Evolutionary conservation across 2,329 filamentous ascomycete species (phyloP).

Genomic region (Fusarium coffeatum): DNA sequence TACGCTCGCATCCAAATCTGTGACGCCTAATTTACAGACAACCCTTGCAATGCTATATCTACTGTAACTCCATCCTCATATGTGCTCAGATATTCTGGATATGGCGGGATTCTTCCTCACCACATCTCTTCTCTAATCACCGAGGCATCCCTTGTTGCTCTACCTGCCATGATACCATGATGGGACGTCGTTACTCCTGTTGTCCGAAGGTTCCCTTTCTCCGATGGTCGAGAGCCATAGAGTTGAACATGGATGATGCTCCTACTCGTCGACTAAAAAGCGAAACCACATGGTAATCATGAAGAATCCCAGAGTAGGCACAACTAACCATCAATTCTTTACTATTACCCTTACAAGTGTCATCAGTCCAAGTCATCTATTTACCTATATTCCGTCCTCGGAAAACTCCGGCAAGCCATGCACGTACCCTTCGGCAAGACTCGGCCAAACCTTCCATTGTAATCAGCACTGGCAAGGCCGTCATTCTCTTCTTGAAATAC

Average conservation of each 20-base stretch:
- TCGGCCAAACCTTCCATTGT: conserved; percentile 3
- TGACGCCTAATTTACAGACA: background rate
- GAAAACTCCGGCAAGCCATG: conserved; percentile 16
- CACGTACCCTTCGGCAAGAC: conserved; percentile 16
- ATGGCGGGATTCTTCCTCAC: background rate
- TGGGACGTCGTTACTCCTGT: background rate
- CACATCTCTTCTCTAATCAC: background rate
- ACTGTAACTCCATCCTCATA: background rate
- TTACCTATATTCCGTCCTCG: background rate
- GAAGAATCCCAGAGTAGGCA: too few species aligned
- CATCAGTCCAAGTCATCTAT: background rate
- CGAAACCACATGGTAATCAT: background rate
- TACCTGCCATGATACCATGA: too few species aligned
- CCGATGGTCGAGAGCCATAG: background rate
- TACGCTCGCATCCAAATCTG: background rate
- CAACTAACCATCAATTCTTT: background rate
- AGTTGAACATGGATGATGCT: too few species aligned
- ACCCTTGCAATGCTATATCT: background rate
- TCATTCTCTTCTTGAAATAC: background rate
- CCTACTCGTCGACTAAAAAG: too few species aligned
- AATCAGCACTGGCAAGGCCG: background rate
- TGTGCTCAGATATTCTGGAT: background rate
- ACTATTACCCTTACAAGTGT: background rate
- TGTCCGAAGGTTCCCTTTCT: background rate
- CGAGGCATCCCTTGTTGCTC: background rate